Evolutionary conservation across 2,329 filamentous ascomycete species (phyloP).

Genomic region (Exophiala bonariae): DNA sequence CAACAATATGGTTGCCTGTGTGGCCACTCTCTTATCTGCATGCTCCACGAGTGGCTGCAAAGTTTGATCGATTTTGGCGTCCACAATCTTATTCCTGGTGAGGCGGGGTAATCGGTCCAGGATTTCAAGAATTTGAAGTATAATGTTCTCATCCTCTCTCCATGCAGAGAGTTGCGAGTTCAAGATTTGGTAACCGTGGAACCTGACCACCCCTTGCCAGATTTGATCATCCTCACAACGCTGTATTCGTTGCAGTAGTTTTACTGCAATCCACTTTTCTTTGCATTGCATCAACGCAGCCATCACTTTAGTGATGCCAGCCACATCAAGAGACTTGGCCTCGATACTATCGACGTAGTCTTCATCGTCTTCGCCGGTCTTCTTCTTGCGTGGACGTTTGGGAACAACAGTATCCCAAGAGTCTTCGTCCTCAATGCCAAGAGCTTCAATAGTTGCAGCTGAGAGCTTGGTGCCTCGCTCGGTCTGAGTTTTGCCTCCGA

Average conservation of each 20-base stretch:
- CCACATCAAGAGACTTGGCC: slow-evolving; percentile 74
- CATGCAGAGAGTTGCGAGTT: slow-evolving; percentile 84
- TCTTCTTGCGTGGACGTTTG: slow-evolving; percentile 92
- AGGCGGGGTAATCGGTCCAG: slow-evolving; percentile 84
- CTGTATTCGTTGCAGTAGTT: slow-evolving; percentile 86
- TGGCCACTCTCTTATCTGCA: slow-evolving; percentile 72
- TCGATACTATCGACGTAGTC: slow-evolving; percentile 92
- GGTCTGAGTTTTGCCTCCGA: slow-evolving; percentile 96
- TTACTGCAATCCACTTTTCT: slow-evolving; percentile 99
- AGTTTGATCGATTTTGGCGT: slow-evolving; percentile 88
- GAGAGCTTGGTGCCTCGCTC: slow-evolving; percentile 91
- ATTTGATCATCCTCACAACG: slow-evolving; percentile 83
- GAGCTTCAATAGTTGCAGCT: slow-evolving; percentile 84
- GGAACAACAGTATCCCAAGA: slow-evolving; percentile 80
- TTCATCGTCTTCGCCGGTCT: slow-evolving; percentile 86
- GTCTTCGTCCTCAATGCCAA: slow-evolving; percentile 90
- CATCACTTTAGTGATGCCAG: slow-evolving; percentile 91
- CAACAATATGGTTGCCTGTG: slow-evolving; percentile 69
- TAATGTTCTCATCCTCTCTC: slow-evolving; percentile 84
- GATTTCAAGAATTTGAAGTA: slow-evolving; percentile 85
- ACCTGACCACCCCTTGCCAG: slow-evolving; percentile 83
- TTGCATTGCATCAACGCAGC: slow-evolving; percentile 95
- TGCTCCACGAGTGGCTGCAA: slow-evolving; percentile 68
- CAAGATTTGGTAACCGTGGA: slow-evolving; percentile 96
- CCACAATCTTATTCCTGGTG: slow-evolving; percentile 94